Conservation (phyloP, 306 rosid genomes). For the Datisca glomerata region DNA sequence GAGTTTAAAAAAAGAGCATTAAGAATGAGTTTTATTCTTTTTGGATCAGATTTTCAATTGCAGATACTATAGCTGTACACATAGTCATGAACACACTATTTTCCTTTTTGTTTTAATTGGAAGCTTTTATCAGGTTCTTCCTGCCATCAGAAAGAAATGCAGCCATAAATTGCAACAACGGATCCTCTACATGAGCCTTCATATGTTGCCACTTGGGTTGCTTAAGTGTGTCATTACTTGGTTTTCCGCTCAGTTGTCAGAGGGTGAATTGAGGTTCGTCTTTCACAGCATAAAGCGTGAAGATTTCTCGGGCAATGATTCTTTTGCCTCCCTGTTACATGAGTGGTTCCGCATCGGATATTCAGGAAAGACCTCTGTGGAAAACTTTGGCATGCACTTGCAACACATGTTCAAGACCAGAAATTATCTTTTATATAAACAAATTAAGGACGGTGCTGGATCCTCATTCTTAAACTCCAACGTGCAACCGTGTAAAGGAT, state of each 20-base stretch:
- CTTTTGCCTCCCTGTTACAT: conserved; percentile 51
- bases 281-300: conserved; percentile 36
- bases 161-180: conserved; percentile 45
- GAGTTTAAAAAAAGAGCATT: no score
- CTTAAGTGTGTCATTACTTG: conserved; percentile 63
- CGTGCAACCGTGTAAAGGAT: conserved; percentile 17
- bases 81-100: not conserved
- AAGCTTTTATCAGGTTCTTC: conserved; percentile 54
- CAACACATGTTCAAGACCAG: conserved; percentile 57
- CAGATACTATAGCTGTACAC: not conserved
- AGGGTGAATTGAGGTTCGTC: conserved; percentile 47
- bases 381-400: conserved; percentile 52
- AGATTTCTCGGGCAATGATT: conserved; percentile 26
- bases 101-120: not conserved
- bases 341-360: conserved; percentile 78
- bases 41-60: not conserved
- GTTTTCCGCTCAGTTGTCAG: conserved; percentile 76
- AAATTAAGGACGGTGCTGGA: conserved; percentile 31
- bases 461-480: conserved; percentile 32
- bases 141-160: conserved; percentile 42
- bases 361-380: conserved; percentile 63
- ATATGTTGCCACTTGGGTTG: conserved; percentile 86
- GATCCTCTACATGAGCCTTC: conserved; percentile 60
- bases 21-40: not conserved
- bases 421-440: conserved; percentile 30